These are phyloP conservation scores for Capronia epimyces DNA, from an alignment of 2,329 filamentous ascomycete genomes.

Conservation along the genomic window DNA sequence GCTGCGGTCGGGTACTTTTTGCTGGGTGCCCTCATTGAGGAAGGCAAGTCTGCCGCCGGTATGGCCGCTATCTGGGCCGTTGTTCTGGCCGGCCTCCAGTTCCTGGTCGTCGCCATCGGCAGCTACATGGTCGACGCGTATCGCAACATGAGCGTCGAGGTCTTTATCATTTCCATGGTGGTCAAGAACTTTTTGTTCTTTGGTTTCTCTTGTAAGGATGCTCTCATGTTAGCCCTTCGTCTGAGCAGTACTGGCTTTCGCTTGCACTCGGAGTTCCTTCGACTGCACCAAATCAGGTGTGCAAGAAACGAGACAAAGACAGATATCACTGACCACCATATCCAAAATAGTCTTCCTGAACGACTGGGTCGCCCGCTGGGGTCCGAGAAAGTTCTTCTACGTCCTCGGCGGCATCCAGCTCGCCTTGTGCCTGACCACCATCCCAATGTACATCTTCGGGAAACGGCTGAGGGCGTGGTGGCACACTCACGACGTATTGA, in stretches of 20 bases:
- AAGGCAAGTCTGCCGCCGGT: conserved; percentile 6
- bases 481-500: too few species aligned
- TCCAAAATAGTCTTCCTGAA: conserved; percentile 27
- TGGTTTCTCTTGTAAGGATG: conserved; percentile 8
- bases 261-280: conserved; percentile 1
- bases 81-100: not conserved
- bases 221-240: too few species aligned
- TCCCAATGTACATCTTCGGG: not conserved
- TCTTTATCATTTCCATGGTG: conserved; percentile 29
- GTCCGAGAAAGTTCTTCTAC: conserved; percentile 26
- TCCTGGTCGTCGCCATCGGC: not conserved
- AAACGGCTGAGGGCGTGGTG: not conserved
- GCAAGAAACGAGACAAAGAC: too few species aligned
- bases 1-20: conserved; percentile 26
- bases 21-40: conserved; percentile 19
- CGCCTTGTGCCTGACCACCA: conserved; percentile 23
- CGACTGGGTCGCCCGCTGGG: conserved; percentile 23
- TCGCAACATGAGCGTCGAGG: conserved; percentile 23
- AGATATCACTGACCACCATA: too few species aligned
- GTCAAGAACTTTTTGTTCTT: conserved; percentile 30
- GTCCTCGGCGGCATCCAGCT: conserved; percentile 36
- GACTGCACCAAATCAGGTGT: too few species aligned
- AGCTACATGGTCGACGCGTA: conserved; percentile 27
- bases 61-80: conserved; percentile 2
- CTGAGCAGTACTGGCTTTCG: too few species aligned